Evolutionary conservation across 2,329 filamentous ascomycete genomes (phyloP), one percentile per base, ranked within the genome.

Genomic region (Elsinoe necatrix): DNA sequence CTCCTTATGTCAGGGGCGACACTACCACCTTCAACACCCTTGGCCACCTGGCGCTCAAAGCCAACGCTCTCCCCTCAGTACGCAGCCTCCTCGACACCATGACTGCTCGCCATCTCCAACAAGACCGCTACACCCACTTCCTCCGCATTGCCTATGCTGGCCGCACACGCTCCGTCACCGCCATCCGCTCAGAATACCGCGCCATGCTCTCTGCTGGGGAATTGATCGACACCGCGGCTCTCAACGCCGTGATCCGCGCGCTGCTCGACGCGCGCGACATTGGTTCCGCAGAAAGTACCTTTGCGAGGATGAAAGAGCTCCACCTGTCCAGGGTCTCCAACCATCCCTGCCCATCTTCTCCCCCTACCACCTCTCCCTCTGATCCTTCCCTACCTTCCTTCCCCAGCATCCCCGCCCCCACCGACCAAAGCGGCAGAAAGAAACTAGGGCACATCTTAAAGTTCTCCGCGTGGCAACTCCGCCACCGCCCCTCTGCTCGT

Each of bases 11-110:
- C 12, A 73, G 74, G 62, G 84, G 80, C 34, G 87, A 86, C 63
- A 78, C 82, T 50, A 85, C 90, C n/a, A 95, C 92, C 0, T 95
- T 98, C 71, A 95, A 93, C 67, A 86, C 96, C 47, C 78, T 98
- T 11, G 96, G 95, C 64, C 87, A 96, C 66, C 80, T 89, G 9
- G 89, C 93, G 1, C 82, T 89, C 63, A 95, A 93, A 69, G 83
- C 89, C 0, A 87, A 87, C 37, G 93, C 95, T 66, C 95, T 87
- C 62, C 76, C 77, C 0, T 80, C 97, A 20, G 91, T 90, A 2
- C 87, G 96, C 64, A 87, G 89, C 73, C 81, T 97, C 9, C 83
- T 91, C 63, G 77, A 82, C 57, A 91, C 97, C 72, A 91, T 97
- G 84, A 75, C 79, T 51, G 73, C 69, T 12, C 84, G 93, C 27